A percentile compares a stretch with the other conserved stretches of the same genome.
These are phyloP conservation scores for Serendipita indica DNA, from an alignment of 768 basidiomycete species.

Conservation along the genomic window DNA sequence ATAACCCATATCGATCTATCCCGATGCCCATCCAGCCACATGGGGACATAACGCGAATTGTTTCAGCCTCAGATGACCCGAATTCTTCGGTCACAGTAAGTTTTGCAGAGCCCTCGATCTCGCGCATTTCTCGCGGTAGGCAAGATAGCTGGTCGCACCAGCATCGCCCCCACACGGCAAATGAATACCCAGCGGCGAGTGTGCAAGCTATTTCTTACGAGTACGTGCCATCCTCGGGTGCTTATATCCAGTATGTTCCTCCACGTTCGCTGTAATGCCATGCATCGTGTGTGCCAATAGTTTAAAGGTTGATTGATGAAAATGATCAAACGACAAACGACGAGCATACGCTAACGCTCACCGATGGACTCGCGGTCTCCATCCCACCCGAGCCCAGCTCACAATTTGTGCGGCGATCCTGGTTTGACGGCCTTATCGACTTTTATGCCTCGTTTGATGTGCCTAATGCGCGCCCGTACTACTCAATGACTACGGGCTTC, in stretches of 20 bases:
- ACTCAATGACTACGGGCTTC: not conserved
- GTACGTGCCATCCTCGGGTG: conserved; percentile 5
- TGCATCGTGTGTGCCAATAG: too few species aligned
- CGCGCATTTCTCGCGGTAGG: not conserved
- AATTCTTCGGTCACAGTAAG: not conserved
- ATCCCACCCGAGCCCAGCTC: not conserved
- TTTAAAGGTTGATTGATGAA: not conserved
- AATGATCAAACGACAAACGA: not conserved
- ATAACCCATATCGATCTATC: too few species aligned
- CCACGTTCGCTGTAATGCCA: too few species aligned
- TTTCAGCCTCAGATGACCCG: not conserved
- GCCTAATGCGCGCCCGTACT: not conserved
- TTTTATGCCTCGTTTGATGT: conserved; percentile 30
- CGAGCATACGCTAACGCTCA: not conserved
- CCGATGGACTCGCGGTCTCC: not conserved
- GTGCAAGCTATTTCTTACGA: not conserved
- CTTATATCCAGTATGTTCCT: conserved; percentile 7
- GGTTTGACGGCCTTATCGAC: conserved; percentile 60
- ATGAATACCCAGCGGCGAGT: not conserved
- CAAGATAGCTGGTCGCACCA: not conserved
- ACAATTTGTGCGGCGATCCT: conserved; percentile 50
- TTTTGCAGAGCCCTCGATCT: conserved; percentile 1
- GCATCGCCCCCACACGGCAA: not conserved
- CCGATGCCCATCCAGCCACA: too few species aligned
- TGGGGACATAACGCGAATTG: too few species aligned